Percentiles rank a stretch among this genome's conserved stretches.
phyloP scores from a whole-genome alignment of 2,329 filamentous ascomycete species.

The Fusarium nodosum region DNA sequence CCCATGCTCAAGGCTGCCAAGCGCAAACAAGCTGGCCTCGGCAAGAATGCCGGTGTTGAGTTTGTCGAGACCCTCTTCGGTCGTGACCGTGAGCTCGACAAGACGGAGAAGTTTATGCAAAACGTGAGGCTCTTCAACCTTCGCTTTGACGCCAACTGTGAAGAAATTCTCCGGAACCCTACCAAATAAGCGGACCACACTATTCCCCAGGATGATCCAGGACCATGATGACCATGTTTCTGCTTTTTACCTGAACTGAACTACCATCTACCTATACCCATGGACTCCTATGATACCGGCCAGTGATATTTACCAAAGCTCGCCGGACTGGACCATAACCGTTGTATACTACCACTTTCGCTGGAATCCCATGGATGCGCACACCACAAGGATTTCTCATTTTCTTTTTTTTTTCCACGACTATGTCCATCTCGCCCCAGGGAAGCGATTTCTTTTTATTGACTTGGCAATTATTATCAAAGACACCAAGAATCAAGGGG shows the following conservation, averaged over 20 bases:
- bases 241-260: slow-evolving; percentile 32
- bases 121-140: slow-evolving; percentile 89
- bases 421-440: slow-evolving; percentile 45
- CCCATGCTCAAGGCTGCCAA: slow-evolving; percentile 95
- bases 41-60: slow-evolving; percentile 91
- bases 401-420: slow-evolving; percentile 41
- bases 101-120: slow-evolving; percentile 94
- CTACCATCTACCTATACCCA: slow-evolving; percentile 32
- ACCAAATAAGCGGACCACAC: slow-evolving; percentile 60
- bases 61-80: slow-evolving; percentile 98
- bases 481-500: slow-evolving; percentile 48
- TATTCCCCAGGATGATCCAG: slow-evolving; percentile 44
- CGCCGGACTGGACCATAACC: slow-evolving; percentile 45
- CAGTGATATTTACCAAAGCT: slow-evolving; percentile 40
- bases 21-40: slow-evolving; percentile 76
- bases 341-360: slow-evolving; percentile 52
- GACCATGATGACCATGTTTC: slow-evolving; percentile 45
- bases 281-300: slow-evolving; percentile 44
- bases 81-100: slow-evolving; percentile 87
- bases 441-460: slow-evolving; percentile 48
- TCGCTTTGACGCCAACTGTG: slow-evolving; percentile 95
- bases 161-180: slow-evolving; percentile 81
- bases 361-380: slow-evolving; percentile 46
- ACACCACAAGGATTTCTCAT: slow-evolving; percentile 42
- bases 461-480: slow-evolving; percentile 42